Evolutionary conservation across 768 basidiomycete genomes (phyloP).

Genomic region (Psilocybe subaeruginosa): DNA sequence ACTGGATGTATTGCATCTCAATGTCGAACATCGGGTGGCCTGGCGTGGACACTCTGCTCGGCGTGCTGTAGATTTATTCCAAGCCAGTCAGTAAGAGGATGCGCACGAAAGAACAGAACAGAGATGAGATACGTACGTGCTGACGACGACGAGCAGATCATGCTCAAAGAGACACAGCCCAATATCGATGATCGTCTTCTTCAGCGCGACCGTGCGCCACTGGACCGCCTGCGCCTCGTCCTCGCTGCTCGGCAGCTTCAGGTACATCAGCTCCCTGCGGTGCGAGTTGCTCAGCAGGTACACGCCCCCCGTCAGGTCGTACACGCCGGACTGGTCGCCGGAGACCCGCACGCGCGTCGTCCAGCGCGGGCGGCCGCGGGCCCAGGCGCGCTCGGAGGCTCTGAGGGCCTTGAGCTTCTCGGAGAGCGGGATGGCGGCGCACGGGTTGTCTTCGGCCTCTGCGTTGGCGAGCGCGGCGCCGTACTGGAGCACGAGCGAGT

Average conservation of each 20-base stretch:
- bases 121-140: conserved; percentile 26
- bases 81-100: neutral
- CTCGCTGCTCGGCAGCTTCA: conserved; percentile 31
- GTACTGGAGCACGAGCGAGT: conserved; percentile 36
- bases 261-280: conserved; percentile 32
- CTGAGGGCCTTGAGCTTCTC: conserved; percentile 31
- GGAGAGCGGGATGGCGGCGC: conserved; percentile 20
- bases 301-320: conserved; percentile 44
- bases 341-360: conserved; percentile 26
- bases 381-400: conserved; percentile 34
- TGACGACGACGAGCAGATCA: conserved; percentile 44
- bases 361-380: conserved; percentile 26
- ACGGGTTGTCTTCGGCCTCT: conserved; percentile 32
- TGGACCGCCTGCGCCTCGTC: conserved; percentile 19
- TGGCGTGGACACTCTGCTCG: neutral
- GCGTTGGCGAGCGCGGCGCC: conserved; percentile 26
- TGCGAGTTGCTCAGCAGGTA: conserved; percentile 39
- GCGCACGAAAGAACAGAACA: neutral
- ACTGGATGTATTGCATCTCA: conserved; percentile 30
- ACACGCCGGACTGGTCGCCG: conserved; percentile 38
- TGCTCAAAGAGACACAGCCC: conserved; percentile 46
- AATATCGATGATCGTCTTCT: conserved; percentile 41
- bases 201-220: conserved; percentile 34
- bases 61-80: neutral
- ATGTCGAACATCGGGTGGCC: conserved; percentile 8